Evolutionary conservation across 371 early-diverging fungal species (phyloP).

Genomic region (Basidiobolus meristosporus): DNA sequence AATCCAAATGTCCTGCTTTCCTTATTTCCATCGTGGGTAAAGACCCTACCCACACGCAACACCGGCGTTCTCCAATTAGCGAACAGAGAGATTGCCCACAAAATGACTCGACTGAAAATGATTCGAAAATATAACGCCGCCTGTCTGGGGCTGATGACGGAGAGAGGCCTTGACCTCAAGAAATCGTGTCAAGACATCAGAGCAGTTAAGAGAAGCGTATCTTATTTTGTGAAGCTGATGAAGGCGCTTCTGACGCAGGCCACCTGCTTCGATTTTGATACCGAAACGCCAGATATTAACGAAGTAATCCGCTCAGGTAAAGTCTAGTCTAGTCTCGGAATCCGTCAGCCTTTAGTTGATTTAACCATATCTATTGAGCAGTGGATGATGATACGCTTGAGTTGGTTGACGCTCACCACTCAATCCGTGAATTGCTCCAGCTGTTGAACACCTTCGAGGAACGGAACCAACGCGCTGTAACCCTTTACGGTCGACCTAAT

Average conservation of each 20-base stretch:
- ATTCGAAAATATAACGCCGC: no score
- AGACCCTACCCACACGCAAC: no score
- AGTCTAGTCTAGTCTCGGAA: background rate
- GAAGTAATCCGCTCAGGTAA: background rate
- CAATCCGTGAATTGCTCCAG: no score
- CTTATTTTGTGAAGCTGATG: background rate
- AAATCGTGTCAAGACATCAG: no score
- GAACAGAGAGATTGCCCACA: no score
- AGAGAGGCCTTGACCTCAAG: no score
- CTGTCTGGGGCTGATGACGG: no score
- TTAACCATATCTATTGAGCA: background rate
- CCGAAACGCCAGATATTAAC: background rate
- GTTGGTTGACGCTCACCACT: background rate
- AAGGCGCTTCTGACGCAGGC: background rate
- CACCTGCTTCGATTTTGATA: background rate
- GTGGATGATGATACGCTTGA: background rate
- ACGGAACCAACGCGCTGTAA: background rate
- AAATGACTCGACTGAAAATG: no score
- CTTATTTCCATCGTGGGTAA: no score
- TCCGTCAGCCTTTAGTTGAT: background rate
- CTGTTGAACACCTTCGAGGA: background rate
- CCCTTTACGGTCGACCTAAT: constrained; percentile 18
- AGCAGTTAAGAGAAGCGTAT: background rate
- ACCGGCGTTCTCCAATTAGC: no score
- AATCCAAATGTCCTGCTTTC: background rate